Evolutionary conservation across 2,329 filamentous ascomycete genomes (phyloP).

Genomic region (Emericellopsis cladophorae): DNA sequence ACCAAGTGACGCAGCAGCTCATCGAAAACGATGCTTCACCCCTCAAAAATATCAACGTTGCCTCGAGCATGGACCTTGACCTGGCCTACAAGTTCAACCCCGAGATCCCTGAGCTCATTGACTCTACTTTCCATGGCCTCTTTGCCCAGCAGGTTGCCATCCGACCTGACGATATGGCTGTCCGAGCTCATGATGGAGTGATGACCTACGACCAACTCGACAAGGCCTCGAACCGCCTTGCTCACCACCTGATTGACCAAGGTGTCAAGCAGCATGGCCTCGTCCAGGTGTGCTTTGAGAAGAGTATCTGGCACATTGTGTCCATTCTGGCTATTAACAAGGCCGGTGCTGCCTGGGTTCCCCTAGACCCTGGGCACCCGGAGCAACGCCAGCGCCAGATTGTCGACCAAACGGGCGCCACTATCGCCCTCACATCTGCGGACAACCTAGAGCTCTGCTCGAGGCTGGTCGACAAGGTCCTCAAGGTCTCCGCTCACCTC

Average conservation of each 20-base stretch:
- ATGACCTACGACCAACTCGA: slow-evolving; percentile 11
- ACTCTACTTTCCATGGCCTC: slow-evolving; percentile 3
- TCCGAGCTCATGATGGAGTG: neutral
- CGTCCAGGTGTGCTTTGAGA: slow-evolving; percentile 14
- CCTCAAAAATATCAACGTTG: neutral
- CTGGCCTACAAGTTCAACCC: slow-evolving; percentile 19
- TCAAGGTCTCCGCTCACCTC: neutral
- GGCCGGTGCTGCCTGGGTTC: slow-evolving; percentile 14
- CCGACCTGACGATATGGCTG: neutral
- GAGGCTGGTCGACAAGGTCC: neutral
- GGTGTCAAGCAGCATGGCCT: slow-evolving; percentile 3
- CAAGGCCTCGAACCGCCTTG: slow-evolving; percentile 6
- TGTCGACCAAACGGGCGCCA: neutral
- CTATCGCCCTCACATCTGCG: slow-evolving; percentile 4
- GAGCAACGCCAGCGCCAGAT: slow-evolving; percentile 1
- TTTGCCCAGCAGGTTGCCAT: slow-evolving; percentile 1
- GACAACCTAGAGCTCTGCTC: neutral
- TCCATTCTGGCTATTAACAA: slow-evolving; percentile 13
- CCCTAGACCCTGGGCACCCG: slow-evolving; percentile 11
- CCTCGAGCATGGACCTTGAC: neutral
- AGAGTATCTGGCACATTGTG: slow-evolving; percentile 12
- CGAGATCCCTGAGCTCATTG: neutral
- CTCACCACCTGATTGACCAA: slow-evolving; percentile 3
- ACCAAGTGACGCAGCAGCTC: neutral
- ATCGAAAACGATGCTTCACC: neutral